Conservation (phyloP, 2,329 filamentous ascomycete genomes). For the Decorospora gaudefroyi region DNA sequence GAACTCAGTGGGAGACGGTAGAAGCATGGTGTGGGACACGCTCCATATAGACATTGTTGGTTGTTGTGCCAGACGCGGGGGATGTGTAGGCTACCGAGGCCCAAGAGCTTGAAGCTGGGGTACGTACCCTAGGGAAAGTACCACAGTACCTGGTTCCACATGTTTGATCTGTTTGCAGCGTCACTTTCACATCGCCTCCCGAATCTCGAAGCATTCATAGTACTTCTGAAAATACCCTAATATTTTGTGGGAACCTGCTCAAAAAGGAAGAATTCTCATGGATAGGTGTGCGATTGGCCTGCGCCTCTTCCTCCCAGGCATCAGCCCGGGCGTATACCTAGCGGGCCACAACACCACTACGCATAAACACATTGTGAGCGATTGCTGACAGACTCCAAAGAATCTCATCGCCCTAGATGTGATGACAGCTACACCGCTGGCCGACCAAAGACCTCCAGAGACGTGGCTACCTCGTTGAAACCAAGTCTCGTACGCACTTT, state of each 20-base stretch:
- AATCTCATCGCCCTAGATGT: no score
- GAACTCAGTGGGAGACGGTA: background rate
- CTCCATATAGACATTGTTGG: conserved; percentile 40
- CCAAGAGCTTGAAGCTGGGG: conserved; percentile 7
- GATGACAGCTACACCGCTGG: no score
- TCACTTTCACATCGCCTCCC: background rate
- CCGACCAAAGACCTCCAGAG: no score
- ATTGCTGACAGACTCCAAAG: background rate
- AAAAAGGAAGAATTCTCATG: no score
- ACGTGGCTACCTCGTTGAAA: conserved; percentile 2
- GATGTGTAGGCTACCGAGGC: conserved; percentile 37
- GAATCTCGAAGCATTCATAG: no score
- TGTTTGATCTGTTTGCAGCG: background rate
- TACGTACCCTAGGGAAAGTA: no score
- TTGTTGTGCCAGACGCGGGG: conserved; percentile 36
- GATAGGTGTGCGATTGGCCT: no score
- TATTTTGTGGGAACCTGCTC: no score
- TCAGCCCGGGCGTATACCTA: background rate
- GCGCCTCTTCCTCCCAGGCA: background rate
- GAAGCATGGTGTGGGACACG: conserved; percentile 14
- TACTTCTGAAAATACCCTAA: no score
- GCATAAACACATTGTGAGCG: no score
- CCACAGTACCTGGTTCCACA: no score
- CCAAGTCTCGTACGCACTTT: background rate
- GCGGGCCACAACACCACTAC: no score